Percentiles rank a stretch among this genome's conserved stretches.
These are phyloP conservation scores for Teunomyces barrocoloradensis DNA, from an alignment of 805 yeast genomes.

Conservation along the genomic window DNA sequence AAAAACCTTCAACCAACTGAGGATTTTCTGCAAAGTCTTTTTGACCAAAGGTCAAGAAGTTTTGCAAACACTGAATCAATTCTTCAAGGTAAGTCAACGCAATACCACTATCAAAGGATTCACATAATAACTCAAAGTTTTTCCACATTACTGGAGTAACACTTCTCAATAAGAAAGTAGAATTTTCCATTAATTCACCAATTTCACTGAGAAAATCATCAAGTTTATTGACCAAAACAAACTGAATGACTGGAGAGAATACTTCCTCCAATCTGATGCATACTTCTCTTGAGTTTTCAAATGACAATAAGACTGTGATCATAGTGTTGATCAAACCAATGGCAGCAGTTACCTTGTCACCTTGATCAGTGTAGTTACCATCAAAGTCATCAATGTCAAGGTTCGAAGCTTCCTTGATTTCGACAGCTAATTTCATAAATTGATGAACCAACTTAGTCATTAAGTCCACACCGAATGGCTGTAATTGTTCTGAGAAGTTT, in stretches of 20 bases:
- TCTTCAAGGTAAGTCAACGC: conserved; percentile 75
- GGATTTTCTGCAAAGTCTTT: conserved; percentile 41
- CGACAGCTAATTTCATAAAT: conserved; percentile 28
- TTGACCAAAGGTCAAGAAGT: conserved; percentile 57
- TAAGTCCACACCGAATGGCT: conserved; percentile 27
- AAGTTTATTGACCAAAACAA: conserved; percentile 61
- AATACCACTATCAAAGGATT: conserved; percentile 38
- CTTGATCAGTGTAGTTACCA: conserved; percentile 26
- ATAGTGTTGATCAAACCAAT: conserved; percentile 78
- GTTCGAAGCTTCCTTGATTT: conserved; percentile 51
- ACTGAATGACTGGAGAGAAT: conserved; percentile 65
- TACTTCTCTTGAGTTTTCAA: conserved; percentile 74
- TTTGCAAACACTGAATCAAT: conserved; percentile 67
- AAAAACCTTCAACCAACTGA: conserved; percentile 47
- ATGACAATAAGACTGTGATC: conserved; percentile 74
- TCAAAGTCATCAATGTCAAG: conserved; percentile 29
- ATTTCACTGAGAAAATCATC: conserved; percentile 75
- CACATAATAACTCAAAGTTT: conserved; percentile 49
- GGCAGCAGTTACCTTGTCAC: conserved; percentile 80
- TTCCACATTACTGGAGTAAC: conserved; percentile 73
- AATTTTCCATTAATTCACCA: conserved; percentile 63
- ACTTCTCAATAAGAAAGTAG: conserved; percentile 35
- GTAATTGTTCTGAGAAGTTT: conserved; percentile 79
- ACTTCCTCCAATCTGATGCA: conserved; percentile 64
- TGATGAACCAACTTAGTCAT: conserved; percentile 27